A percentile compares a stretch with the other conserved stretches of the same genome.
These are phyloP conservation scores for Penicillium paneum DNA, from an alignment of 2,329 filamentous ascomycete genomes.

Conservation along the genomic window DNA sequence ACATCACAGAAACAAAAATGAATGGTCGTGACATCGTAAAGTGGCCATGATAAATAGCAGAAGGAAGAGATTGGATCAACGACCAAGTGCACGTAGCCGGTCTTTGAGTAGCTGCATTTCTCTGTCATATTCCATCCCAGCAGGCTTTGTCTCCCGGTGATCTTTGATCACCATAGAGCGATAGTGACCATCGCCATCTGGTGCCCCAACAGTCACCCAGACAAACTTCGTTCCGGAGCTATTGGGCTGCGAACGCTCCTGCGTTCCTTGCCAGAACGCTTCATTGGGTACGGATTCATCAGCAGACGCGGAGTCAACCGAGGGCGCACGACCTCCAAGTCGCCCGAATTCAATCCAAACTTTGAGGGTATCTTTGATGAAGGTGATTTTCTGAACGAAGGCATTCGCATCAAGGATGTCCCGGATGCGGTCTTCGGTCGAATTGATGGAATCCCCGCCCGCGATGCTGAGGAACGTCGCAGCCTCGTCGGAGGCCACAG, in stretches of 20 bases:
- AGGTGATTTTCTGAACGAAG: slow-evolving; percentile 44
- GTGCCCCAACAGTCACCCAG: slow-evolving; percentile 51
- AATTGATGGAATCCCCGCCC: slow-evolving; percentile 32
- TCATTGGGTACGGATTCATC: slow-evolving; percentile 22
- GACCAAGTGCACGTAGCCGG: slow-evolving; percentile 27
- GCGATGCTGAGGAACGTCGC: slow-evolving; percentile 42
- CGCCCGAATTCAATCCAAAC: slow-evolving; percentile 40
- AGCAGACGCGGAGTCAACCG: slow-evolving; percentile 11
- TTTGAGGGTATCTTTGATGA: slow-evolving; percentile 41
- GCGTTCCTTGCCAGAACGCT: slow-evolving; percentile 43
- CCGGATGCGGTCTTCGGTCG: slow-evolving; percentile 37
- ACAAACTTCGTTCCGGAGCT: slow-evolving; percentile 51
- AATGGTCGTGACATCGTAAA: slow-evolving; percentile 28
- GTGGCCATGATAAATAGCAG: slow-evolving; percentile 8
- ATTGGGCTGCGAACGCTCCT: slow-evolving; percentile 39
- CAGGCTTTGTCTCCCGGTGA: slow-evolving; percentile 13
- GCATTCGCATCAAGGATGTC: slow-evolving; percentile 47
- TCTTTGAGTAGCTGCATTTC: slow-evolving; percentile 33
- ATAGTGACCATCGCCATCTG: slow-evolving; percentile 47
- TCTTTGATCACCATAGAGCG: slow-evolving; percentile 38
- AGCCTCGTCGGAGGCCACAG: slow-evolving; percentile 41
- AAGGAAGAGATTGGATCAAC: slow-evolving; percentile 13
- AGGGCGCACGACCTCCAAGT: slow-evolving; percentile 34
- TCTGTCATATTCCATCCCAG: slow-evolving; percentile 20
- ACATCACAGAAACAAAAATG: slow-evolving; percentile 2